Evolutionary conservation across 2,329 filamentous ascomycete genomes (phyloP).

Genomic region (Curvularia sp.): DNA sequence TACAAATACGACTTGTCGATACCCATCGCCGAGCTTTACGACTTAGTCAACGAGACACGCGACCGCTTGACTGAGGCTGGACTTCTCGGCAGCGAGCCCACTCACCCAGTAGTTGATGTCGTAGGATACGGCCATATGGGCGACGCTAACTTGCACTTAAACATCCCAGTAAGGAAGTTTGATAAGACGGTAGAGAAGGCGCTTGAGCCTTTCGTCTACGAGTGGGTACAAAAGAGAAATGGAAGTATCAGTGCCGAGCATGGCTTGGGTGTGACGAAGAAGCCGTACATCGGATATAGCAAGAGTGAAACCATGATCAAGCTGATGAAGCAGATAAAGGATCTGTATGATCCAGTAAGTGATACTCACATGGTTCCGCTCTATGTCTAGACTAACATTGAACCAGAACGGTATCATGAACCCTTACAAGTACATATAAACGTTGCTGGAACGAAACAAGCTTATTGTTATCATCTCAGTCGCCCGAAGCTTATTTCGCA

Average conservation of each 20-base stretch:
- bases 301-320: conserved; percentile 84
- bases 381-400: conserved; percentile 27
- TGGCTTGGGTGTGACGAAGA: conserved; percentile 92
- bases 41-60: conserved; percentile 83
- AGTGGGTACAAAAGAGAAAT: conserved; percentile 88
- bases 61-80: conserved; percentile 75
- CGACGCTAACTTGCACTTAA: conserved; percentile 93
- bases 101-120: conserved; percentile 83
- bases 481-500: not conserved
- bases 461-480: conserved; percentile 1
- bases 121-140: conserved; percentile 99
- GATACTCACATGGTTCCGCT: not conserved
- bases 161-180: conserved; percentile 82
- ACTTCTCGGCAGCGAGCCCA: conserved; percentile 74
- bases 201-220: conserved; percentile 94
- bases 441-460: conserved; percentile 2
- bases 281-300: conserved; percentile 93
- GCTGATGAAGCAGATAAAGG: conserved; percentile 95
- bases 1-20: conserved; percentile 99
- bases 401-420: conserved; percentile 95
- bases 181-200: conserved; percentile 85
- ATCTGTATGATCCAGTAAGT: conserved; percentile 90
- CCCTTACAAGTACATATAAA: conserved; percentile 90
- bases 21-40: conserved; percentile 84
- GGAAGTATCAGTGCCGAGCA: conserved; percentile 98